Base-by-base conservation (phyloP, 768 basidiomycete genomes). In the Leucosporidium scottii region DNA sequence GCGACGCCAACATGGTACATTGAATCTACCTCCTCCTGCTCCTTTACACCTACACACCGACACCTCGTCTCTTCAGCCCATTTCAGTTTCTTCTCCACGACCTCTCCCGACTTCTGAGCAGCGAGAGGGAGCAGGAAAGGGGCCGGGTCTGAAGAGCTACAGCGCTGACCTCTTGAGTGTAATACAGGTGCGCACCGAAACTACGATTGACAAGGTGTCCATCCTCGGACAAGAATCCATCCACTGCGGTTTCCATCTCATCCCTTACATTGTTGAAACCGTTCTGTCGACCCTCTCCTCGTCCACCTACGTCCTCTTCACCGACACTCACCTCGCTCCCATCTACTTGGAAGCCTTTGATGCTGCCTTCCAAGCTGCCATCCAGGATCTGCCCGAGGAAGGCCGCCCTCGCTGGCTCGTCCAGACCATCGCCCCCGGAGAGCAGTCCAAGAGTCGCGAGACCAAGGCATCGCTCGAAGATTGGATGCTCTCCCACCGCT, bases 391-490 rank as follows among this genome's bases (percentile, higher is more conserved):
- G 20, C 64, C 49, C 61, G 72, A 75, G 17, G 77, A 23, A 81
- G 81, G 59, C 49, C 65, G 66, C 27, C 82, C 88, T 1, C 80
- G 91, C 64, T 90, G 96, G 79, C 75, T 98, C 68, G 83, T 83
- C 66, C 84, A 89, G 76, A 82, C 89, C 74, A 85, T 98, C 66
- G 79, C 88, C 0, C 96, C 96, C 0, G 96, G 96, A 53, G 96
- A 99, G 80, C 89, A 87, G 0, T 88, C 90, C 36, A 99, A 99
- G 80, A 88, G 87, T 65, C 83, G 96, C 54, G 84, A 89, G 72
- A 90, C 90, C 64, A 98, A 98, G 78, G 94, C 91, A 3, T 82
- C 86, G 66, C 87, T 98, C 73, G 94, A 98, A 77, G 94, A 99
- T 79, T 97, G 87, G 79, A 81, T 99, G 55, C 82, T 98, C 64